Evolutionary conservation across 805 yeast species (phyloP), one percentile per base, ranked within the genome.

Genomic region (Teunomyces panamensis): DNA sequence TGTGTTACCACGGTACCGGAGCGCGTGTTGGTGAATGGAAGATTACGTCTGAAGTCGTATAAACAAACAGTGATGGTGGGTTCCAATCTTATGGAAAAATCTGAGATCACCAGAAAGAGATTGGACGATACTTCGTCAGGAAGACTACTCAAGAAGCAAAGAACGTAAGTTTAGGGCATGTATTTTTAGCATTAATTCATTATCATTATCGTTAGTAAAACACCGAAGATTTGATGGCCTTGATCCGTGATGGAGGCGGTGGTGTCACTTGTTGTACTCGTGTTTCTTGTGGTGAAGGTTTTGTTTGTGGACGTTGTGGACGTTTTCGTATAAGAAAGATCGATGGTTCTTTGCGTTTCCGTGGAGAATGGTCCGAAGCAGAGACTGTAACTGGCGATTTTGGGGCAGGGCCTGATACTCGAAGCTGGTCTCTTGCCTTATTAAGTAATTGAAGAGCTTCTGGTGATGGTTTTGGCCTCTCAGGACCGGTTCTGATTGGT

Each of bases 1-100:
- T 79, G 86, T 20, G 69, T 86, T 50, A 76, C 80, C 11, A 79
- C 75, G 34, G 77, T 77, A 54, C 82, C 96, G 0, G 77, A 81
- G 26, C 74, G 78, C 17, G 94, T 79, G 0, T 72, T 90, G 41
- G 68, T 86, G 30, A 86, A 79, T 54, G 97, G 96, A 1, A 71
- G 89, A 54, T 69, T 91, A 56, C 77, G 97, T 51, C 69, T 77
- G 27, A 80, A 81, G 57, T 81, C 91, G 50, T 85, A 85, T 59
- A 91, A 90, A 59, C 97, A 91, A 62, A 83, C 87, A 0, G 69
- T 86, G 3, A 73, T 69, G 45, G 63, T 80, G 2, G 90, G 84
- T 9, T 78, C 76, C 47, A 57, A 50, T 27, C 43, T 29, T 13
- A 30, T 29, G 43, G 43, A 28, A n/a, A 39, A 16, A 14, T 14